Evolutionary conservation across 768 basidiomycete species (phyloP).

Genomic region (Termitomyces sp.): DNA sequence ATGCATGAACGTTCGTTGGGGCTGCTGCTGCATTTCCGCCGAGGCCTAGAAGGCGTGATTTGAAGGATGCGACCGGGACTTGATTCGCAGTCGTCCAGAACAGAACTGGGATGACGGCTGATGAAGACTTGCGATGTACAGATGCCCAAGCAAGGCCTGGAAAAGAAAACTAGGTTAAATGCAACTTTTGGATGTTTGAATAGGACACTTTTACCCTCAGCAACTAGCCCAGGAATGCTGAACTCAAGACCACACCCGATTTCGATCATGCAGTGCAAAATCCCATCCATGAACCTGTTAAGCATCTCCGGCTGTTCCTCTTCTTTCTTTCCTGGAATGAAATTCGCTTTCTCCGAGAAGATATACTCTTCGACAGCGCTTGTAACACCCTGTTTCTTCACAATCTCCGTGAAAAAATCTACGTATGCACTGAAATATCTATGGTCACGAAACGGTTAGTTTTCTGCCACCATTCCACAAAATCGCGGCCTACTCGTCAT

Average conservation of each 20-base stretch:
- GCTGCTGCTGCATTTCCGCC: background rate
- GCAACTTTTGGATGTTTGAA: background rate
- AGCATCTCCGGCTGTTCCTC: constrained; percentile 35
- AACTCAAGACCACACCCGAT: constrained; percentile 61
- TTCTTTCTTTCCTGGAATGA: constrained; percentile 19
- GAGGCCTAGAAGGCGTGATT: constrained; percentile 2
- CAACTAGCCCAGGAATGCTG: constrained; percentile 46
- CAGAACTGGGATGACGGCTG: constrained; percentile 23
- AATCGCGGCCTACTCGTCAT: constrained; percentile 36
- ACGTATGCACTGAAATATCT: constrained; percentile 54
- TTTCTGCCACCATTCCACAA: too few relatives aligned
- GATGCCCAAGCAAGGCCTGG: constrained; percentile 54
- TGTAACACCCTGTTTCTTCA: constrained; percentile 34
- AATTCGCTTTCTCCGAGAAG: constrained; percentile 43
- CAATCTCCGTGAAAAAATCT: constrained; percentile 36
- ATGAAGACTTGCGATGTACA: constrained; percentile 34
- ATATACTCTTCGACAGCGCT: constrained; percentile 46
- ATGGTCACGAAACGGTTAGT: background rate
- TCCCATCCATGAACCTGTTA: constrained; percentile 45
- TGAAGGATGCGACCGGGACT: background rate
- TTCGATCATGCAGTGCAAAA: constrained; percentile 64
- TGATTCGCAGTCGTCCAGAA: constrained; percentile 14
- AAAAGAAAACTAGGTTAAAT: background rate
- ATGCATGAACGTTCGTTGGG: constrained; percentile 29
- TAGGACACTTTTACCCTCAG: constrained; percentile 42